Conservation (phyloP, 805 yeast species). For the Myxozyma vanderwaltii region DNA sequence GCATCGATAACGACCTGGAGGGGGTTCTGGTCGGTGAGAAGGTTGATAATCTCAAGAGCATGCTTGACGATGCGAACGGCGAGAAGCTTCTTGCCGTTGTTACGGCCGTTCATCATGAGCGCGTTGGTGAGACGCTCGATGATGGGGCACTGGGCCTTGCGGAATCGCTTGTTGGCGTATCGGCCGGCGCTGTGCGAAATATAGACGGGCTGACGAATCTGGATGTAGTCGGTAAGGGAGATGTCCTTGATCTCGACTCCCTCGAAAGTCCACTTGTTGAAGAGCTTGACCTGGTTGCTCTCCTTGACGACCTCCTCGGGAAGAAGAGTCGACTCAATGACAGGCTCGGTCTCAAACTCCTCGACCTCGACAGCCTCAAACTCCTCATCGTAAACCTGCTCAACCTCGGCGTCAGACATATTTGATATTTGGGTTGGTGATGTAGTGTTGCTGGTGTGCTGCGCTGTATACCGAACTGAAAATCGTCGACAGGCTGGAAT, state of each 20-base stretch:
- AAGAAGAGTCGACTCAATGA: constrained; percentile 68
- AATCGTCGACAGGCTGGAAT: constrained; percentile 1
- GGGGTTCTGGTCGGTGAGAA: constrained; percentile 99
- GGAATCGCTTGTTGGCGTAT: constrained; percentile 99
- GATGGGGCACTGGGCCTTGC: constrained; percentile 99
- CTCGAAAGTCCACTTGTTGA: constrained; percentile 99
- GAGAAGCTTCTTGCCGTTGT: constrained; percentile 99
- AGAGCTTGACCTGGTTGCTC: constrained; percentile 92
- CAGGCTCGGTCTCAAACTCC: constrained; percentile 21
- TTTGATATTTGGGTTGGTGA: constrained; percentile 9
- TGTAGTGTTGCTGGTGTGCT: constrained; percentile 7
- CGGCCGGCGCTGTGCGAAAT: constrained; percentile 99
- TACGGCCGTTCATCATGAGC: constrained; percentile 99
- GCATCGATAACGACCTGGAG: constrained; percentile 99
- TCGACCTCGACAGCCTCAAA: constrained; percentile 22
- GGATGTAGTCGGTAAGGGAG: constrained; percentile 97
- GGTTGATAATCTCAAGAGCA: constrained; percentile 96
- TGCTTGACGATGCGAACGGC: constrained; percentile 99
- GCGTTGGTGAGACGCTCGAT: constrained; percentile 99
- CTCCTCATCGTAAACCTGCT: constrained; percentile 23
- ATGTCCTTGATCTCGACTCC: constrained; percentile 97
- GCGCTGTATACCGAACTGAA: constrained; percentile 5
- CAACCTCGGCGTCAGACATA: constrained; percentile 30
- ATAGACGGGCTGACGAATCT: constrained; percentile 95
- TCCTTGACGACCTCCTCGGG: constrained; percentile 97